A percentile compares a stretch with the other conserved stretches of the same genome.
Evolutionary conservation across 2,329 filamentous ascomycete genomes (phyloP).

Genomic region (Sporothrix pseudoabietina): DNA sequence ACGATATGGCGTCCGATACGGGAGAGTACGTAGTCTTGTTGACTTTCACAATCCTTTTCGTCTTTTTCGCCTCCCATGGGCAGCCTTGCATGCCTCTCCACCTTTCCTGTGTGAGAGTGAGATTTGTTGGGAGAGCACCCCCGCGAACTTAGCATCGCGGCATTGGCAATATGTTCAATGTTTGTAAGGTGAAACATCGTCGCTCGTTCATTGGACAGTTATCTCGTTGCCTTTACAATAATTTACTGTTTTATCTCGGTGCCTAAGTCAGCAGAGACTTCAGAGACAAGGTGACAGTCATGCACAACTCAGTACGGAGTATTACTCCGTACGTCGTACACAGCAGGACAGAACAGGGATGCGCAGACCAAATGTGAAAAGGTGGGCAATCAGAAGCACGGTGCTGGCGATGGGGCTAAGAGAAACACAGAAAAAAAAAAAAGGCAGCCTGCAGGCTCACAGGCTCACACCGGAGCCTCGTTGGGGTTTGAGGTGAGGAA

Average conservation of each 20-base stretch:
- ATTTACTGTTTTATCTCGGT: neutral
- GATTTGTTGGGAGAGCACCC: neutral
- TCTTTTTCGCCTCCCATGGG: neutral
- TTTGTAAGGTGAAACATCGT: neutral
- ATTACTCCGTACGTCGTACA: too few relatives aligned
- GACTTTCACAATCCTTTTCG: neutral
- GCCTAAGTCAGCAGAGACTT: conserved; percentile 4
- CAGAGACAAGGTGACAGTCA: neutral
- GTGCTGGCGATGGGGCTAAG: neutral
- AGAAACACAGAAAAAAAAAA: neutral
- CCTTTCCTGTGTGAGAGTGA: neutral
- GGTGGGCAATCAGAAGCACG: too few relatives aligned
- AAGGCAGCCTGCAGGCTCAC: conserved; percentile 18
- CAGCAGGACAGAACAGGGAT: too few relatives aligned
- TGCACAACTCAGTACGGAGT: neutral
- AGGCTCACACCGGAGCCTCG: conserved; percentile 21
- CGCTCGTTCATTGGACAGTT: neutral
- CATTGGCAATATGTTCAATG: neutral
- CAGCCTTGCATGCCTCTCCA: neutral
- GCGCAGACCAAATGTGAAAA: too few relatives aligned
- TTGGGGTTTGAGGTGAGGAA: neutral
- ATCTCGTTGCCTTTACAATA: conserved; percentile 6
- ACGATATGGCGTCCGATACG: neutral
- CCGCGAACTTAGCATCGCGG: neutral
- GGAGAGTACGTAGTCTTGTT: neutral